Evolutionary conservation across 169 alveolate species (phyloP).

Genomic region (Blepharisma undulans): DNA sequence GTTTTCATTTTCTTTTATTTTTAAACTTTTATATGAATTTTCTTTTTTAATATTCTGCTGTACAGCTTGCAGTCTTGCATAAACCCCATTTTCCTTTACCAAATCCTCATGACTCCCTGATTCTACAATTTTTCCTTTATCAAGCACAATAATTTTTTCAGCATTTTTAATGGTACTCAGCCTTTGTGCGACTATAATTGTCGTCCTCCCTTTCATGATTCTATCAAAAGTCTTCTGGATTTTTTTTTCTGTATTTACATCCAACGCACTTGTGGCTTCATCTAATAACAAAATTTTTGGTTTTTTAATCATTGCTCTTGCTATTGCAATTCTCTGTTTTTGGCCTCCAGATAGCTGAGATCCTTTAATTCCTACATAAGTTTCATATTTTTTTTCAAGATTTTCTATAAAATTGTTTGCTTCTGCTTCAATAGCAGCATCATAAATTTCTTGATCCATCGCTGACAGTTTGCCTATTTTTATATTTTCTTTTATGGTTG

Average conservation of each 20-base stretch:
- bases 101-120: slow-evolving; percentile 61
- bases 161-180: slow-evolving; percentile 43
- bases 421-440: slow-evolving; percentile 81
- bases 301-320: slow-evolving; percentile 79
- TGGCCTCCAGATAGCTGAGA: slow-evolving; percentile 76
- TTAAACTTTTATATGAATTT: not conserved
- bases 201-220: slow-evolving; percentile 50
- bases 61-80: not conserved
- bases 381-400: slow-evolving; percentile 75
- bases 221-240: slow-evolving; percentile 81
- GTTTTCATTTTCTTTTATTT: not conserved
- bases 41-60: not conserved
- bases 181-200: slow-evolving; percentile 81
- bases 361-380: slow-evolving; percentile 75
- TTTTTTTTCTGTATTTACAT: slow-evolving; percentile 86
- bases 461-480: slow-evolving; percentile 63
- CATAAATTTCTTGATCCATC: slow-evolving; percentile 66
- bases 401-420: slow-evolving; percentile 80
- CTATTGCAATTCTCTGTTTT: slow-evolving; percentile 83
- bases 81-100: not conserved
- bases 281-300: slow-evolving; percentile 90
- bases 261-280: slow-evolving; percentile 95
- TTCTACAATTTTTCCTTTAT: slow-evolving; percentile 62
- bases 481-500: slow-evolving; percentile 71
- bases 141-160: slow-evolving; percentile 54